phyloP scores from a whole-genome alignment of 116 monocot species.

The Thalassia testudinum region DNA sequence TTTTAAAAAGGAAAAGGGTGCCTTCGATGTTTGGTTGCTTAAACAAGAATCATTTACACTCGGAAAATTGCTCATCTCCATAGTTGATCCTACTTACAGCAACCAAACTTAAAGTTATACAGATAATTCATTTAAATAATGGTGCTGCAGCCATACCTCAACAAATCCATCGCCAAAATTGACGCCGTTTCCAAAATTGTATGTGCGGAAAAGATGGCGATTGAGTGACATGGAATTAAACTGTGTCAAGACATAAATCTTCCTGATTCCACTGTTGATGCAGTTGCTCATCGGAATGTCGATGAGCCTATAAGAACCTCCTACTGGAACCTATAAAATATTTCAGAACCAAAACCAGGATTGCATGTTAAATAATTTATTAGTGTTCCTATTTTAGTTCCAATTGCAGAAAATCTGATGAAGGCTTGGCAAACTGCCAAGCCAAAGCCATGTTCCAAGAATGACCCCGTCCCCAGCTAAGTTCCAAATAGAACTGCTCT shows the following conservation, averaged over 20 bases:
- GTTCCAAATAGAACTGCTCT: no score
- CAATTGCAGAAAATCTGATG: no score
- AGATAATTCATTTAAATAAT: not conserved
- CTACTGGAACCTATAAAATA: conserved; percentile 71
- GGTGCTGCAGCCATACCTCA: conserved; percentile 30
- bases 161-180: conserved; percentile 84
- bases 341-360: not conserved
- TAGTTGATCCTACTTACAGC: not conserved
- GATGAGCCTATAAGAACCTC: conserved; percentile 78
- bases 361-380: no score
- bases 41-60: not conserved
- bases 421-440: no score
- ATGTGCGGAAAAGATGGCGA: conserved; percentile 64
- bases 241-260: conserved; percentile 87
- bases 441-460: no score
- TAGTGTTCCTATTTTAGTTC: no score
- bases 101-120: not conserved
- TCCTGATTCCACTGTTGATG: conserved; percentile 92
- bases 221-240: conserved; percentile 90
- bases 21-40: not conserved
- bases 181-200: conserved; percentile 64
- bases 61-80: not conserved
- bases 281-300: conserved; percentile 99
- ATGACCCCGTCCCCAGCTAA: no score
- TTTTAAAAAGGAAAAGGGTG: no score